Percentiles rank a stretch among this genome's conserved stretches.
Evolutionary conservation across 441 rosid species (phyloP).

Genomic region (Populus hybrid): DNA sequence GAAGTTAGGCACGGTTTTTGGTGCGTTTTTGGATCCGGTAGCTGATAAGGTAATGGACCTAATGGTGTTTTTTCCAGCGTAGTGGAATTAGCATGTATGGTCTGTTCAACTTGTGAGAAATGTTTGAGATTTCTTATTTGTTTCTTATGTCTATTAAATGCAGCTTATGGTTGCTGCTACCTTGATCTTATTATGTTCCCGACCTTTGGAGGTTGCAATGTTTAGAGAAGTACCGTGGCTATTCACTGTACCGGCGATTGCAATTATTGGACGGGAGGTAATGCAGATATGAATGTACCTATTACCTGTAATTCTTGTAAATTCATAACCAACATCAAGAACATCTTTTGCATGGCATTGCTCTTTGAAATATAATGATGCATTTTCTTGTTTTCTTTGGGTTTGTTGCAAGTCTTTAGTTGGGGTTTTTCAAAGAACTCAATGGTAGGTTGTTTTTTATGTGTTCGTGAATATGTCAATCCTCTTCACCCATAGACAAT

Average conservation of each 20-base stretch:
- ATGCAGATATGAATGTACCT: not conserved
- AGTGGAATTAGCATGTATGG: not conserved
- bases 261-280: slow-evolving; percentile 96
- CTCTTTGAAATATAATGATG: not conserved
- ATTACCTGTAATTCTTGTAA: not conserved
- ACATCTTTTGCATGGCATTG: not conserved
- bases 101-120: slow-evolving; percentile 3
- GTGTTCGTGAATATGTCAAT: not conserved
- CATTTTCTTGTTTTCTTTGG: not conserved
- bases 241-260: slow-evolving; percentile 76
- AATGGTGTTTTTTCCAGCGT: not conserved
- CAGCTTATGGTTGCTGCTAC: slow-evolving; percentile 99
- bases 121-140: slow-evolving; percentile 7
- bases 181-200: slow-evolving; percentile 75
- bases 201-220: slow-evolving; percentile 54
- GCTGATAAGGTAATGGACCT: slow-evolving; percentile 70
- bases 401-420: not conserved
- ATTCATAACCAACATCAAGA: not conserved
- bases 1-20: slow-evolving; percentile 77
- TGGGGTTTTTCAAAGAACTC: not conserved
- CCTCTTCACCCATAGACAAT: not conserved
- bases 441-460: not conserved
- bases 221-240: slow-evolving; percentile 77
- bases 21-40: slow-evolving; percentile 96
- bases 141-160: slow-evolving; percentile 20